Base-by-base conservation (phyloP, 2,329 filamentous ascomycete species). In the Waltergamsia citrina region DNA sequence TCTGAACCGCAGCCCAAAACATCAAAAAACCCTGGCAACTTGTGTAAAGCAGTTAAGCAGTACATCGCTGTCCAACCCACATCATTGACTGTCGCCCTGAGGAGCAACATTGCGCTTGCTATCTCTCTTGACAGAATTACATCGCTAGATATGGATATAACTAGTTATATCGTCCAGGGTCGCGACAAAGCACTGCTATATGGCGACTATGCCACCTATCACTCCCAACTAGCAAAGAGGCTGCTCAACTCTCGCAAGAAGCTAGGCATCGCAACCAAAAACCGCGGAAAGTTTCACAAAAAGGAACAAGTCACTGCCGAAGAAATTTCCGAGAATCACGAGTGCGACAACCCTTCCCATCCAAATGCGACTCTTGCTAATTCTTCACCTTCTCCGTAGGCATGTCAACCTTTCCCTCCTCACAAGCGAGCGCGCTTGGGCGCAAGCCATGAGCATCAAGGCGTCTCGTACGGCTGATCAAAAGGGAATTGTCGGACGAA, bases 401-500 rank as follows among this genome's bases (percentile, higher is more conserved):
- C 85, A 79, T 59, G 74, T 80, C 32, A 71, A 82, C 44, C 68
- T 95, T n/a, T 68, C 90, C 21, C 70, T 98, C 37, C 76, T 95
- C 50, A 84, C 78, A 25, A 79, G 88, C 40, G 92, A 98, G 63
- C 76, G 92, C 43, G 85, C 88, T 33, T 96, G 87, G 85, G 90
- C 92, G 24, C 81, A 94, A 57, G 90, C 88, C 38, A 93, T 96
- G 87, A 78, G 83, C 53, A 86, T 95, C 71, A 95, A 94, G 60
- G 74, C 85, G 4, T 67, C 76, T 15, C 85, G 93, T 53, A 75
- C 84, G 25, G 73, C 83, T 46, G 85, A 92, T 47, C 78, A 80
- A 40, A 84, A 85, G 56, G 81, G 79, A 32, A 82, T 94, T 42
- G 74, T 79, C 19, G 82, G 87, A 39, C 77, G 81, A 34, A 82